Percentiles rank a stretch among this genome's conserved stretches.
Evolutionary conservation across 2,329 filamentous ascomycete species (phyloP).

Genomic region (Alternaria sp.): DNA sequence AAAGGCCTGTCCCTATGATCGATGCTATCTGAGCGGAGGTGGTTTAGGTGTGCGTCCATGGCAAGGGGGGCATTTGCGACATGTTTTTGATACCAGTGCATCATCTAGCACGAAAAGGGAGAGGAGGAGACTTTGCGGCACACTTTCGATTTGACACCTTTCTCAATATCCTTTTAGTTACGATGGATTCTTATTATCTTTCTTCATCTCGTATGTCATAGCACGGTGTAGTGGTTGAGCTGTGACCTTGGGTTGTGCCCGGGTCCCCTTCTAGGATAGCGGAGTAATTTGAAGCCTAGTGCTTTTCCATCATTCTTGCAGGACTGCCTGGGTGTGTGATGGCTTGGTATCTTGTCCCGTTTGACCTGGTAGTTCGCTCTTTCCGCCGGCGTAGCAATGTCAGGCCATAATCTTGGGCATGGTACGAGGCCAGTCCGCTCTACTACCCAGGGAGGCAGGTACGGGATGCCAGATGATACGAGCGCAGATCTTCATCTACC

Average conservation of each 20-base stretch:
- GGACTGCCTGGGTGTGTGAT: too few relatives aligned
- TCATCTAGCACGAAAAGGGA: conserved; percentile 37
- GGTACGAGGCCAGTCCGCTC: not conserved
- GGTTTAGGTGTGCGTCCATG: not conserved
- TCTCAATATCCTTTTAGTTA: conserved; percentile 47
- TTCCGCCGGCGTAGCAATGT: not conserved
- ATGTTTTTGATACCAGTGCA: conserved; percentile 50
- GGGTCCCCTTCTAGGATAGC: conserved; percentile 32
- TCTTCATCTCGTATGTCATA: conserved; percentile 40
- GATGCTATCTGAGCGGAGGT: conserved; percentile 27
- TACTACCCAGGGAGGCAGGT: not conserved
- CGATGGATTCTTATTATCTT: conserved; percentile 34
- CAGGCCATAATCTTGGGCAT: not conserved
- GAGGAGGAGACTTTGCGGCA: conserved; percentile 22
- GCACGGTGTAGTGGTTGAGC: conserved; percentile 31
- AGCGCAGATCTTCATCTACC: not conserved
- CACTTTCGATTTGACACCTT: conserved; percentile 37
- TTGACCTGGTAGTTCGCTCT: not conserved
- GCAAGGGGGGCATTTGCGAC: conserved; percentile 22
- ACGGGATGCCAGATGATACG: not conserved
- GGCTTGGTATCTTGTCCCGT: not conserved
- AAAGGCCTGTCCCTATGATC: conserved; percentile 29
- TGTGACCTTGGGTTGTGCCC: conserved; percentile 23
- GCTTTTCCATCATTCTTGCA: conserved; percentile 9
- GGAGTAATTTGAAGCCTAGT: conserved; percentile 30